A percentile compares a stretch with the other conserved stretches of the same genome.
Evolutionary conservation across 306 rosid species (phyloP).

Genomic region (Rosa chinensis): DNA sequence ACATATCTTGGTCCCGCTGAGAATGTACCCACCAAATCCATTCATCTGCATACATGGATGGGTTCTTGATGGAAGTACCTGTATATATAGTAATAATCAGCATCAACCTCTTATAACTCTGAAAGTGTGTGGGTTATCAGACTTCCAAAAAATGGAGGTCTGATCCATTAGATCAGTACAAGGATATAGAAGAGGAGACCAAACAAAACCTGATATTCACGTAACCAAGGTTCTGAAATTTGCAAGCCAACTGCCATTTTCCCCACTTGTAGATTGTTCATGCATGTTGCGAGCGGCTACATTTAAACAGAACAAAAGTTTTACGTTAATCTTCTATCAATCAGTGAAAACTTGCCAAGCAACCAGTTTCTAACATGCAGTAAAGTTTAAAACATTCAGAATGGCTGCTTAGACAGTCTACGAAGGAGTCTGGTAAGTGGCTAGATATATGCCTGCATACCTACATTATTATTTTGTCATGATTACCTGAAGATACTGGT

Average conservation of each 20-base stretch:
- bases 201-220: constrained; percentile 88
- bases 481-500: constrained; percentile 85
- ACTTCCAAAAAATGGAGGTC: not conserved
- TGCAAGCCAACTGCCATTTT: constrained; percentile 94
- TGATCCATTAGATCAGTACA: no score
- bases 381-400: not conserved
- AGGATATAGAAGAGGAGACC: not conserved
- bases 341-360: not conserved
- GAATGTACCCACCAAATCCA: constrained; percentile 90
- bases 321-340: not conserved
- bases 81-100: constrained; percentile 25
- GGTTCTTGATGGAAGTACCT: constrained; percentile 96
- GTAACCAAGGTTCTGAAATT: constrained; percentile 97
- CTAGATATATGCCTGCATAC: not conserved
- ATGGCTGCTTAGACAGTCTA: not conserved
- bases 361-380: not conserved
- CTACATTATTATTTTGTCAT: not conserved
- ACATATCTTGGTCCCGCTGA: constrained; percentile 79
- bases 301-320: not conserved
- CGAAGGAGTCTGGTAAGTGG: not conserved
- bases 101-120: not conserved
- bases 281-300: constrained; percentile 94
- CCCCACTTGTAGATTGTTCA: constrained; percentile 78
- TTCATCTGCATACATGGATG: constrained; percentile 95
- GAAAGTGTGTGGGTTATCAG: not conserved